Base-by-base conservation (phyloP, 495 filamentous ascomycete species). In the Penicillium maclennaniae region DNA sequence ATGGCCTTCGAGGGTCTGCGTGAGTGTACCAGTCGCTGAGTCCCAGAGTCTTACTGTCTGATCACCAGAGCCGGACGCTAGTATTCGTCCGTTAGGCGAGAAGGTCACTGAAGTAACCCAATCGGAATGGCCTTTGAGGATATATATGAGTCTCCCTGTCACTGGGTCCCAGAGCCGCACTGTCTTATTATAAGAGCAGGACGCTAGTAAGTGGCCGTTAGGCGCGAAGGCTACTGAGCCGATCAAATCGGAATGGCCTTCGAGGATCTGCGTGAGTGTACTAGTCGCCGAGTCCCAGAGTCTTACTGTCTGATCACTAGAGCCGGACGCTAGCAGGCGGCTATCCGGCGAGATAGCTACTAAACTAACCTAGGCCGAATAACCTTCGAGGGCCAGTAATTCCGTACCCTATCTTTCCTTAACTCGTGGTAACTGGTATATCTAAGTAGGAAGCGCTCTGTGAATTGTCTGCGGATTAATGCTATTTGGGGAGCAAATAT, bases 121-220 rank as follows among this genome's bases (percentile, higher is more conserved):
- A 21, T 44, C 10, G 5, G 2, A 2, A 25, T 44, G 17, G 8
- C 40, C 17, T 12, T 44, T 3, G 3, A 44, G 42, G 7, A 20
- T 25, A 6, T 25, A 20, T 10, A 26, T 23, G 5, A 44, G 21
- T 3, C 4, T 21, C 6, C 42, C 42, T 3, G 23, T 44, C 6
- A 20, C 42, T 2, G 21, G 1, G 6, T 70, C 60, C 73, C 74
- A 79, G 47, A 74, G 55, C 55, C 66, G 59, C 4, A 70, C 49
- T 15, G 69, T 75, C 3, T 54, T 54, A 47, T 73, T 61, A n/a
- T 14, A 1, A 37, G 61, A 68, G 17, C 47, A 55, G 7, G 70
- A 73, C n/a, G 51, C 61, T 4, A 74, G 17, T 21, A 59, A 39
- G 42, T 54, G 38, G 43, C 58, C 47, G 46, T 70, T 51, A 15